Conservation (phyloP, 805 yeast species). For the Yarrowia sp. region DNA sequence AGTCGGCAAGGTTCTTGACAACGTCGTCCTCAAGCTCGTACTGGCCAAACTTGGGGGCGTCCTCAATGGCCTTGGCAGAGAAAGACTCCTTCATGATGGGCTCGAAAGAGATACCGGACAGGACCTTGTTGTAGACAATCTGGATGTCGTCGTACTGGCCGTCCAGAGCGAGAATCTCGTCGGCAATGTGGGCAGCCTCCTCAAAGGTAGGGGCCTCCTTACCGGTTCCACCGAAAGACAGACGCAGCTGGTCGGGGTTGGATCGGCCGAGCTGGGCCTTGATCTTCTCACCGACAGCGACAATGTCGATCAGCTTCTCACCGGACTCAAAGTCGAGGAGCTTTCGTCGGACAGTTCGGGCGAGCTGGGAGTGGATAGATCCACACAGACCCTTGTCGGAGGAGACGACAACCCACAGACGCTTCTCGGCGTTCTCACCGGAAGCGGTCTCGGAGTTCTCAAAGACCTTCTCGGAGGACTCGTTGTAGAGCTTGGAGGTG, state of each 20-base stretch:
- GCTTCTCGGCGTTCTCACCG: slow-evolving; percentile 53
- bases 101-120: slow-evolving; percentile 85
- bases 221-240: slow-evolving; percentile 88
- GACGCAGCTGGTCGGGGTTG: slow-evolving; percentile 61
- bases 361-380: slow-evolving; percentile 92
- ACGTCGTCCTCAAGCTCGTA: slow-evolving; percentile 73
- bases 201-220: slow-evolving; percentile 92
- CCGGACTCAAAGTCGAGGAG: slow-evolving; percentile 57
- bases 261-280: slow-evolving; percentile 87
- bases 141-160: slow-evolving; percentile 68
- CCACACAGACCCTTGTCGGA: slow-evolving; percentile 99
- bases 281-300: slow-evolving; percentile 91
- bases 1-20: slow-evolving; percentile 60
- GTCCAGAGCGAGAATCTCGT: slow-evolving; percentile 65
- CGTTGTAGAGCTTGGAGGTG: slow-evolving; percentile 79
- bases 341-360: slow-evolving; percentile 79
- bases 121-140: slow-evolving; percentile 82
- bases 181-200: slow-evolving; percentile 87
- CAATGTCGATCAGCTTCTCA: slow-evolving; percentile 50
- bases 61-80: slow-evolving; percentile 68
- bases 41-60: slow-evolving; percentile 79
- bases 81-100: slow-evolving; percentile 68
- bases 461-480: slow-evolving; percentile 75
- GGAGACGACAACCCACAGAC: slow-evolving; percentile 81
- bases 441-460: slow-evolving; percentile 74